Base-by-base conservation (phyloP, 495 filamentous ascomycete genomes). In the Penicillium silybi region DNA sequence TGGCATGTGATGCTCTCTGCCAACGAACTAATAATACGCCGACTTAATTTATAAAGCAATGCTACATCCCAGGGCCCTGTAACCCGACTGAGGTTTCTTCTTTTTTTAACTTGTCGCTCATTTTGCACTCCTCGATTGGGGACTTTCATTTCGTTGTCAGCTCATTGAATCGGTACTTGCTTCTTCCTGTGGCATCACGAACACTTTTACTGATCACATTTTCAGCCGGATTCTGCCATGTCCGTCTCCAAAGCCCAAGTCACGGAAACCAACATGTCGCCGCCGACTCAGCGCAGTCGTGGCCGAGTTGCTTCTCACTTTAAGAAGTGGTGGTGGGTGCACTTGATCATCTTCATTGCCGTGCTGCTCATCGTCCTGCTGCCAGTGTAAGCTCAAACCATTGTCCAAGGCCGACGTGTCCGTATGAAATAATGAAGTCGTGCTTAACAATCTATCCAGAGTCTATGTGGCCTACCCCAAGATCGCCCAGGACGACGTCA, bases 391-490 rank as follows among this genome's bases (percentile, higher is more conserved):
- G 86, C 81, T 27, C 4, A 10, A 23, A 23, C 15, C 16, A 2
- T 25, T 15, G 13, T 23, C 15, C 5, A 4, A 25, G 4, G 6
- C 18, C 18, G 9, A 18, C 10, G 10, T 13, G 8, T 13, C 27
- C 16, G 18, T 2, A 20, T 9, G 23, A 27, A 25, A 39, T 16
- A 4, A 15, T 13, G 19, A 19, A 22, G 15, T 34, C 17, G n/a
- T 8, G 5, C 6, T 17, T 27, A 16, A 22, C 50, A 26, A 27
- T 41, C 15, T 5, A 25, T 25, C 48, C 63, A 92, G 88, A 37
- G 65, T 90, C 44, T 85, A 85, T 55, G 87, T 90, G 51, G 87
- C 67, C 5, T 84, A 88, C 38, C 88, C 87, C 44, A 77, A 80
- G 46, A 87, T 89, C 49, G 86, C 87, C 19, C 87, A 91, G 64